Percentiles rank a stretch among this genome's conserved stretches.
These are phyloP conservation scores for Pseudogymnoascus sp. DNA, from an alignment of 2,329 filamentous ascomycete genomes.

Conservation along the genomic window DNA sequence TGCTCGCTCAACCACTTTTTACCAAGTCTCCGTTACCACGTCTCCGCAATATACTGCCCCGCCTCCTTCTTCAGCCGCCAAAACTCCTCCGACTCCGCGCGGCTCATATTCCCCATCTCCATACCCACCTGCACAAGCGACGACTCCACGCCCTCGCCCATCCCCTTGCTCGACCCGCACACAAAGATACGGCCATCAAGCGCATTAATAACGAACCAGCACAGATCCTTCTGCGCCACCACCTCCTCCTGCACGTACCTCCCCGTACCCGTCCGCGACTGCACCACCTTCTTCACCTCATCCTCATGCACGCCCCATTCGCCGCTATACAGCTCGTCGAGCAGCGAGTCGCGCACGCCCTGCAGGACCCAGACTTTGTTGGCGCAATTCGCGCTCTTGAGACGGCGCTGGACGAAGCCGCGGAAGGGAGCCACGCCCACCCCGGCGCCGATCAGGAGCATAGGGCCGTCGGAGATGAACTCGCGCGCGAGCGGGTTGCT, in stretches of 20 bases:
- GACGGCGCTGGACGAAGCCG: conserved; percentile 87
- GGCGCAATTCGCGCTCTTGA: conserved; percentile 91
- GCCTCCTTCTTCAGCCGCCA: conserved; percentile 88
- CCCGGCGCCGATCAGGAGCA: conserved; percentile 94
- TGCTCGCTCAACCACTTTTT: conserved; percentile 35
- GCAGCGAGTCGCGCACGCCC: conserved; percentile 83
- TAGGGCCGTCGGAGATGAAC: conserved; percentile 89
- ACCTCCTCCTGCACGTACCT: conserved; percentile 97
- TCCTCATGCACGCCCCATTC: conserved; percentile 93
- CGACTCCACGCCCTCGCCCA: conserved; percentile 92
- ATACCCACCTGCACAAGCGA: conserved; percentile 86
- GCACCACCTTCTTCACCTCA: conserved; percentile 74
- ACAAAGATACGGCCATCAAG: conserved; percentile 96
- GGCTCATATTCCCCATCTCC: conserved; percentile 80
- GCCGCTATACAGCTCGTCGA: conserved; percentile 93
- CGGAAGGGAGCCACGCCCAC: conserved; percentile 97
- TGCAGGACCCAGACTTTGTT: conserved; percentile 98
- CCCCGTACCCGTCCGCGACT: conserved; percentile 62
- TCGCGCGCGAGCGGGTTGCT: conserved; percentile 88
- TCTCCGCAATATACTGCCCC: conserved; percentile 90
- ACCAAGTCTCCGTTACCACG: conserved; percentile 44
- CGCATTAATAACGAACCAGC: conserved; percentile 95
- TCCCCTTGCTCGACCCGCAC: conserved; percentile 88
- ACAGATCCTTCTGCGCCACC: conserved; percentile 81
- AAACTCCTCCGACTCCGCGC: conserved; percentile 75